These are phyloP conservation scores for Xylaria longipes DNA, from an alignment of 495 filamentous ascomycete species.

Conservation along the genomic window DNA sequence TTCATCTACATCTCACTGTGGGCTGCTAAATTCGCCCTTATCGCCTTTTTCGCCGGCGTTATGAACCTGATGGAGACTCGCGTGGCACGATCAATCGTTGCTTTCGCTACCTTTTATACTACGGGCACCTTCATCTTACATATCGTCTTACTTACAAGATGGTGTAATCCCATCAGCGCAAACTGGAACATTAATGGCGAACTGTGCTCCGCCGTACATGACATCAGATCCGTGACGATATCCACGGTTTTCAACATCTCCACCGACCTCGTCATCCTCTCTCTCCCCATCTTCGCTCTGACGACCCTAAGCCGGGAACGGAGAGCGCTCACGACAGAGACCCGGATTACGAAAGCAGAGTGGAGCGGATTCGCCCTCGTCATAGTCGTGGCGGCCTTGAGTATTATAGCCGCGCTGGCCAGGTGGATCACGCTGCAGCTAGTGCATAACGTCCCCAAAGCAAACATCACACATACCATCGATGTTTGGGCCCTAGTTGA, in stretches of 20 bases:
- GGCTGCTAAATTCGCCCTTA: constrained; percentile 42
- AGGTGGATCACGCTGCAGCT: constrained; percentile 39
- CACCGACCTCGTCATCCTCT: constrained; percentile 29
- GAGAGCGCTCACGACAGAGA: constrained; percentile 21
- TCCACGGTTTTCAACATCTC: constrained; percentile 30
- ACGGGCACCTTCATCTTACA: constrained; percentile 42
- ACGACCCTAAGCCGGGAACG: constrained; percentile 20
- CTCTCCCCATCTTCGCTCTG: constrained; percentile 26
- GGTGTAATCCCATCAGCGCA: constrained; percentile 39
- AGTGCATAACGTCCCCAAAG: constrained; percentile 37
- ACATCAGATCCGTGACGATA: constrained; percentile 40
- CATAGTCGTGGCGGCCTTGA: constrained; percentile 42
- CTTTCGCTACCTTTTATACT: constrained; percentile 34
- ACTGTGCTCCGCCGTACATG: constrained; percentile 45
- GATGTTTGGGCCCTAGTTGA: constrained; percentile 47
- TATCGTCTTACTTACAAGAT: constrained; percentile 41
- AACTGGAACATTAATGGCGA: constrained; percentile 42
- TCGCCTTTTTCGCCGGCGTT: constrained; percentile 43
- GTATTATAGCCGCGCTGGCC: constrained; percentile 43
- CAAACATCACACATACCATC: constrained; percentile 45
- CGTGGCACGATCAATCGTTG: constrained; percentile 31
- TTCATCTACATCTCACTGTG: constrained; percentile 48
- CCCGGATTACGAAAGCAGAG: constrained; percentile 35
- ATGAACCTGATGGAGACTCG: constrained; percentile 34
- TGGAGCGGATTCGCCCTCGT: constrained; percentile 40